Evolutionary conservation across 1,284 basidiomycete species (phyloP), one percentile per base, ranked within the genome.

Genomic region (Sporisorium exsertum): DNA sequence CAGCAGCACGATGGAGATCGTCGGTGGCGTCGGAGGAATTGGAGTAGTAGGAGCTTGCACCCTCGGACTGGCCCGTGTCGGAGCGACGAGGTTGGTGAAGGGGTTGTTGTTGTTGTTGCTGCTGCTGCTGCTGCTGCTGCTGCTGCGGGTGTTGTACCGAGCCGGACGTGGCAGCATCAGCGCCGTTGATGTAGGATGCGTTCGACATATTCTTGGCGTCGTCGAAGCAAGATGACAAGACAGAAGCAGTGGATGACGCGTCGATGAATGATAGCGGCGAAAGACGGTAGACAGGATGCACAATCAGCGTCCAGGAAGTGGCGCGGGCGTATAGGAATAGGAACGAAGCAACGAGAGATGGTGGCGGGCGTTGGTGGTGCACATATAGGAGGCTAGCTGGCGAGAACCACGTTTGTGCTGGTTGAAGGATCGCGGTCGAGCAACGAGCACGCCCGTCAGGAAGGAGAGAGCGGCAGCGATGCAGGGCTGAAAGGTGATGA

Each of bases 1-100:
- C 64, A 45, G 64, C 58, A 13, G 66, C 58, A 45, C 55, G 66
- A 18, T 29, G 42, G 52, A 62, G 61, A 15, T 64, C 54, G 27
- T 35, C 49, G 37, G 29, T 24, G 55, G 52, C 55, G 18, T 65
- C 52, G 18, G 63, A 29, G 10, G 40, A 7, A 57, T 67, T 58
- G 26, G 66, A 66, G 16, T 70, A 57, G 59, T 74, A 66, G 27
- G 72, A 70, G 24, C 51, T 65, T 54, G 33, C 37, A 22, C 64
- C 61, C 20, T 68, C 71, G n/a, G 71, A 73, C 33, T 66, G 70
- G 2, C 47, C 57, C 1, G 64, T 64, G 50, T 64, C 64, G 54
- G 71, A 68, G 22, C 58, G 62, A 20, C 64, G 71, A 13, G 71
- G n/a, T 40, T 64, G 67, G 32, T 59, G 42, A 3, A 54, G 42